These are phyloP conservation scores for Leishmania martiniquensis DNA, from an alignment of 208 protist genomes.

Conservation along the genomic window DNA sequence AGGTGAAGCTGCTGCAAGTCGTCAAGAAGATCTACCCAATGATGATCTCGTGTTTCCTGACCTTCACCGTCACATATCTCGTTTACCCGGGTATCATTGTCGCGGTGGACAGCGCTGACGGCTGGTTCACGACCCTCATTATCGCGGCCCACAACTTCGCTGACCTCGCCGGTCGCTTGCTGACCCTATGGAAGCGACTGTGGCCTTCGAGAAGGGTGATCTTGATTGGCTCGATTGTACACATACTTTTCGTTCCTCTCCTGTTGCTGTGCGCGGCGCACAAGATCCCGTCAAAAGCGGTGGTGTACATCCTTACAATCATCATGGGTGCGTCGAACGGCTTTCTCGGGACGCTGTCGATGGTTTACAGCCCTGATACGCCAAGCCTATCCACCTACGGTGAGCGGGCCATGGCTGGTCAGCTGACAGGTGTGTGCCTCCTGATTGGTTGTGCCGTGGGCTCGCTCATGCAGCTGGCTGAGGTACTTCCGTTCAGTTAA, in stretches of 20 bases:
- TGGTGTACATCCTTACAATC: slow-evolving; percentile 57
- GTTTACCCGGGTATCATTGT: slow-evolving; percentile 80
- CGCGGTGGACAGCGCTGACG: slow-evolving; percentile 48
- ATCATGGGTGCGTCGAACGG: slow-evolving; percentile 75
- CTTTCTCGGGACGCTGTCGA: slow-evolving; percentile 72
- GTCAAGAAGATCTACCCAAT: slow-evolving; percentile 77
- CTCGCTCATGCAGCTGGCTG: slow-evolving; percentile 67
- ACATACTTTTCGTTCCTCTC: slow-evolving; percentile 73
- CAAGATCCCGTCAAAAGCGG: slow-evolving; percentile 52
- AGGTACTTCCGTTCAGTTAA: slow-evolving; percentile 42
- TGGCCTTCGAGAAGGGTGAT: slow-evolving; percentile 47
- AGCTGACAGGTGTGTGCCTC: slow-evolving; percentile 57
- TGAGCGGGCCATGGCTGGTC: slow-evolving; percentile 67
- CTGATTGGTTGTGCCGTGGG: slow-evolving; percentile 65
- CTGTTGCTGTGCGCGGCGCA: slow-evolving; percentile 69
- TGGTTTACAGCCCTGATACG: slow-evolving; percentile 73
- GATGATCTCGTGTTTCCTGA: slow-evolving; percentile 73
- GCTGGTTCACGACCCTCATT: slow-evolving; percentile 77
- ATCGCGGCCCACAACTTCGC: slow-evolving; percentile 74
- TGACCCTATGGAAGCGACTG: slow-evolving; percentile 48
- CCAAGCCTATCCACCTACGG: slow-evolving; percentile 48
- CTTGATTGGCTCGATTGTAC: slow-evolving; percentile 39
- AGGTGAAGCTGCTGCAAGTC: slow-evolving; percentile 58
- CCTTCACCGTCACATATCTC: slow-evolving; percentile 70
- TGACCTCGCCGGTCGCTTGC: slow-evolving; percentile 60